Evolutionary conservation across 345 rosid genomes (phyloP).

Genomic region (Gossypium turneri): DNA sequence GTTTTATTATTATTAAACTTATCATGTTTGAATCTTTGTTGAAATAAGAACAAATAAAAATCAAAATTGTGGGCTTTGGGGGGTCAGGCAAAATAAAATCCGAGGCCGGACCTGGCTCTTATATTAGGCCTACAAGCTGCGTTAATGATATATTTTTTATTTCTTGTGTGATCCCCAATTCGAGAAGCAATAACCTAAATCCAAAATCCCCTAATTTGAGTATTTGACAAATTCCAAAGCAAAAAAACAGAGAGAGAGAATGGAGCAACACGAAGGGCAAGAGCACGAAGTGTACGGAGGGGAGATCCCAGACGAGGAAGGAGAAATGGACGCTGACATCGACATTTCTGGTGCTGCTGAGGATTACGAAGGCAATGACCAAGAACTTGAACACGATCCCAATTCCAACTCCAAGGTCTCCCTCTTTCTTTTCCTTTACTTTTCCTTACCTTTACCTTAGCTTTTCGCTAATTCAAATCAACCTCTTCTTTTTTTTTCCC

Average conservation of each 20-base stretch:
- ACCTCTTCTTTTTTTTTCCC: neutral
- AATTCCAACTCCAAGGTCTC: slow-evolving; percentile 61
- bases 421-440: neutral
- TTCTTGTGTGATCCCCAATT: too few species aligned
- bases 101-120: too few species aligned
- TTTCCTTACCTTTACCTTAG: neutral
- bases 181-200: neutral
- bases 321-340: slow-evolving; percentile 68
- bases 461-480: neutral
- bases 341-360: slow-evolving; percentile 51
- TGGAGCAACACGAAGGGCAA: slow-evolving; percentile 64
- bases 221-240: neutral
- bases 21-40: too few species aligned
- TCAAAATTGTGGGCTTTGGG: too few species aligned
- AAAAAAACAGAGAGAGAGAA: neutral
- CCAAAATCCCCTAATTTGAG: neutral
- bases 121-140: too few species aligned
- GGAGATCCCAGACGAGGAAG: slow-evolving; percentile 68
- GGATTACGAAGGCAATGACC: slow-evolving; percentile 42
- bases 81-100: too few species aligned
- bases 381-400: slow-evolving; percentile 48
- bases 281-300: slow-evolving; percentile 89
- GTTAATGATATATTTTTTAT: too few species aligned
- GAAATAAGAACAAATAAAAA: too few species aligned
- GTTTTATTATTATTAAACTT: too few species aligned